These are phyloP conservation scores for Calocera viscosa DNA, from an alignment of 768 basidiomycete species.

Conservation along the genomic window DNA sequence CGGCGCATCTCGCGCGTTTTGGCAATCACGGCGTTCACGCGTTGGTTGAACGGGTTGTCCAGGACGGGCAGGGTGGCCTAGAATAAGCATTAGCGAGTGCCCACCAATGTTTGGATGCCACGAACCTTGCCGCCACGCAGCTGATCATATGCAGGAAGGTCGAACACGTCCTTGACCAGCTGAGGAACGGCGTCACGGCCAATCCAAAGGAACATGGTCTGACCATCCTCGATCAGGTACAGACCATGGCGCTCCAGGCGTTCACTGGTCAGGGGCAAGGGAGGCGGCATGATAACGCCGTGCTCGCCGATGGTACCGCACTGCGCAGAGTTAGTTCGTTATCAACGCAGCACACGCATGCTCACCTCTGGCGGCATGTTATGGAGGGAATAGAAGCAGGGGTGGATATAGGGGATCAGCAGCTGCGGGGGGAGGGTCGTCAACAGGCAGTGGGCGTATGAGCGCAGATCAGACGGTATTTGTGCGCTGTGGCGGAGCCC, in stretches of 20 bases:
- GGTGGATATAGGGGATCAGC: constrained; percentile 88
- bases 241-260: constrained; percentile 88
- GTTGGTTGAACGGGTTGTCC: constrained; percentile 91
- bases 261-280: constrained; percentile 88
- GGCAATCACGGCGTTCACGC: constrained; percentile 83
- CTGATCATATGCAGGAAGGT: constrained; percentile 74
- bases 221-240: constrained; percentile 93
- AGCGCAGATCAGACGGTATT: constrained; percentile 91
- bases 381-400: constrained; percentile 89
- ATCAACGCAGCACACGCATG: constrained; percentile 7
- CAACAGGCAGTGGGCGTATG: constrained; percentile 86
- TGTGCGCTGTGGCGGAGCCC: constrained; percentile 91
- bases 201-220: constrained; percentile 95
- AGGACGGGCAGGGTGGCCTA: constrained; percentile 80
- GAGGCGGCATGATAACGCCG: constrained; percentile 76
- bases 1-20: constrained; percentile 91
- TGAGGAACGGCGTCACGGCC: constrained; percentile 98
- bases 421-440: constrained; percentile 84
- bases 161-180: constrained; percentile 86
- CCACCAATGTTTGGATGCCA: neutral
- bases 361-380: constrained; percentile 86
- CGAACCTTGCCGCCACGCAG: constrained; percentile 86
- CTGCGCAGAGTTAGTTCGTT: constrained; percentile 31
- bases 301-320: constrained; percentile 83
- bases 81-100: neutral